A percentile compares a stretch with the other conserved stretches of the same genome.
phyloP scores from a whole-genome alignment of 2,329 filamentous ascomycete species.

The Aspergillus sp. region DNA sequence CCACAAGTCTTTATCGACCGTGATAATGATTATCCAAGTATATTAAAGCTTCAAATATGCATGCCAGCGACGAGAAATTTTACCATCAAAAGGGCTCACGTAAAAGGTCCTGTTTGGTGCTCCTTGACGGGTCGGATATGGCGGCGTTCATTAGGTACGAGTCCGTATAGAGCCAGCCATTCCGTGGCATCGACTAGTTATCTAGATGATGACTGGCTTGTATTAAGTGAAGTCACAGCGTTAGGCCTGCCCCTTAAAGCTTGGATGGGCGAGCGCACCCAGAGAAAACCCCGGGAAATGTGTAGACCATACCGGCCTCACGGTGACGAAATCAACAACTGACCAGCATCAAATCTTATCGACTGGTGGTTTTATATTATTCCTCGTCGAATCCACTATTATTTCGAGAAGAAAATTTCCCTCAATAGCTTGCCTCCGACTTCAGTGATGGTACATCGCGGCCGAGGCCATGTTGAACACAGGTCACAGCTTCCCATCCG shows the following conservation, averaged over 20 bases:
- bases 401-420: background rate
- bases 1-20: background rate
- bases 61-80: too few relatives aligned
- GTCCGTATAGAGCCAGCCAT: background rate
- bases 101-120: background rate
- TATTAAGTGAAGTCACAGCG: background rate
- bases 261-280: background rate
- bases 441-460: background rate
- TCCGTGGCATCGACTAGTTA: background rate
- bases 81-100: too few relatives aligned
- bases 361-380: background rate
- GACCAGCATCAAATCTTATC: background rate
- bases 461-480: background rate
- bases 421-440: background rate
- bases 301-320: background rate
- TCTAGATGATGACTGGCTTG: background rate
- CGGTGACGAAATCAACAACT: background rate
- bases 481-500: conserved; percentile 71
- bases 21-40: background rate
- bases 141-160: background rate
- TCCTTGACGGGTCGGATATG: background rate
- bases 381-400: background rate
- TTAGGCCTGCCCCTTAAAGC: background rate
- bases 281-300: background rate
- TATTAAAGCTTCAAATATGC: background rate